A percentile compares a stretch with the other conserved stretches of the same genome.
These are phyloP conservation scores for Populus hybrid DNA, from an alignment of 441 rosid genomes.

Conservation along the genomic window DNA sequence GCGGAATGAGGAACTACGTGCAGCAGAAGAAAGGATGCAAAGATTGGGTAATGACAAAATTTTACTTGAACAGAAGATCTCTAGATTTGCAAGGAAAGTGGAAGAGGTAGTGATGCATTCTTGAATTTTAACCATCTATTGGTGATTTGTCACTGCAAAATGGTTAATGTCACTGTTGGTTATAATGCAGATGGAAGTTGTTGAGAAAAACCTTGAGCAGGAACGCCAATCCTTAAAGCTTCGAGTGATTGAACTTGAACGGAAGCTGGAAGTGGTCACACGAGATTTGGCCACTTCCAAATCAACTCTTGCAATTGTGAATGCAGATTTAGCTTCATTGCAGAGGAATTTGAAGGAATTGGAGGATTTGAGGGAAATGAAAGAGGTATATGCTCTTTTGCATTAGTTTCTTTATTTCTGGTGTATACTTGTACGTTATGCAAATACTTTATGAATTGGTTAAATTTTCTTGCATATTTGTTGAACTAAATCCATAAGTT, in stretches of 20 bases:
- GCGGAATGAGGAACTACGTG: conserved; percentile 52
- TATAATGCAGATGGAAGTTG: conserved; percentile 47
- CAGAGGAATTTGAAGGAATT: conserved; percentile 76
- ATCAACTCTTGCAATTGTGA: conserved; percentile 53
- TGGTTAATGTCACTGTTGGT: not conserved
- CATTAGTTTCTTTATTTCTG: not conserved
- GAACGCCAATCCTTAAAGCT: conserved; percentile 62
- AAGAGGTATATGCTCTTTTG: conserved; percentile 47
- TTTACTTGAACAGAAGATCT: conserved; percentile 55
- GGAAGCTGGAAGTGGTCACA: conserved; percentile 50
- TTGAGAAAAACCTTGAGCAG: conserved; percentile 57
- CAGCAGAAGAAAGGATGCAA: conserved; percentile 48
- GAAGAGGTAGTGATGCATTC: conserved; percentile 57
- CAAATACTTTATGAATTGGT: not conserved
- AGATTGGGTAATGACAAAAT: conserved; percentile 56
- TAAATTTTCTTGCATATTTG: not conserved
- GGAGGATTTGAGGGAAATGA: conserved; percentile 92
- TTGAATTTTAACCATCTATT: conserved; percentile 7
- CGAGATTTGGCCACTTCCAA: conserved; percentile 50
- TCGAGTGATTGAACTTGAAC: conserved; percentile 62
- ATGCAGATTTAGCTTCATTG: conserved; percentile 50
- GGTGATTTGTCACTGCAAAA: not conserved
- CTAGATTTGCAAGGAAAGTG: conserved; percentile 53
- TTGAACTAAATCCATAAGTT: not conserved
- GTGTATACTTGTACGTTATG: not conserved